phyloP scores from a whole-genome alignment of 805 yeast species.

The Candida multigemmis region DNA sequence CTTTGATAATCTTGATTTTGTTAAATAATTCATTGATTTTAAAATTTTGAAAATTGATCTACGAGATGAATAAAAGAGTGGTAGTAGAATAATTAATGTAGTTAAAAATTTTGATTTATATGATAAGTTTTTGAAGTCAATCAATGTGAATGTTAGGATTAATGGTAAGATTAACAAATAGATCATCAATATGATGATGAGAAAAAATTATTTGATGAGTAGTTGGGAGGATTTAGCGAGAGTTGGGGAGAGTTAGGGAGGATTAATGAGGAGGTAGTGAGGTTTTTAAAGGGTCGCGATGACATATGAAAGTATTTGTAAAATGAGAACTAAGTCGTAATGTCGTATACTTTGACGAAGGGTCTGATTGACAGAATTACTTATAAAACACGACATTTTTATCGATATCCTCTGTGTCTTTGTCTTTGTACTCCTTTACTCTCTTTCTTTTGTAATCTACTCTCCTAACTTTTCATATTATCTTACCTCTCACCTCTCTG shows the following conservation, averaged over 20 bases:
- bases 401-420: no score
- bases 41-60: neutral
- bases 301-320: no score
- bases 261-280: conserved; percentile 1
- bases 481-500: no score
- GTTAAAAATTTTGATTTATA: no score
- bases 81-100: neutral
- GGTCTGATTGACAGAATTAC: no score
- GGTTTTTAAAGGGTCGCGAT: conserved; percentile 1
- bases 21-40: neutral
- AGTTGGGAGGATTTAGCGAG: neutral
- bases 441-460: no score
- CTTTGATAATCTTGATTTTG: neutral
- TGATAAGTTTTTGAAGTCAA: neutral
- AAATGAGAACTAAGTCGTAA: no score
- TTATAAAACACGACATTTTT: no score
- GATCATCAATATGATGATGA: neutral
- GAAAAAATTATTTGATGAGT: neutral
- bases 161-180: neutral
- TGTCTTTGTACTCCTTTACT: no score
- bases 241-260: neutral
- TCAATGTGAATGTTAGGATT: neutral
- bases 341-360: no score
- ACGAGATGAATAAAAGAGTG: neutral
- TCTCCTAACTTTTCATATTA: no score